phyloP scores from a whole-genome alignment of 169 alveolate genomes.

The Plasmodium ovale region DNA sequence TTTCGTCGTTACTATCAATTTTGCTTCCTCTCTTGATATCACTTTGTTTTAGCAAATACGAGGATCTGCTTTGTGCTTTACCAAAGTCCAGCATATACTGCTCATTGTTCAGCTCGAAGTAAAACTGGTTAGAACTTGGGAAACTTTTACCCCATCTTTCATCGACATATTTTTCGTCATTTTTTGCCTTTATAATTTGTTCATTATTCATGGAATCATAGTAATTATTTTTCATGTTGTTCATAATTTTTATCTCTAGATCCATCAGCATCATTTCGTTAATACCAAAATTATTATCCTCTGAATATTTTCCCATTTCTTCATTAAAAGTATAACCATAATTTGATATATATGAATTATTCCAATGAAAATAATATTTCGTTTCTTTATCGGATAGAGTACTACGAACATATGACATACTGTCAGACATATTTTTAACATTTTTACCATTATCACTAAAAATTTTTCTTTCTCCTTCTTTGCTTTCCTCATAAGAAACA shows the following conservation, averaged over 20 bases:
- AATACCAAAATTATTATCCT: not conserved
- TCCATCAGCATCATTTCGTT: constrained; percentile 48
- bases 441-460: constrained; percentile 28
- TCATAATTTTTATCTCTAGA: constrained; percentile 51
- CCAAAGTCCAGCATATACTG: constrained; percentile 16
- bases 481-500: not conserved
- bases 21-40: not conserved
- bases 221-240: constrained; percentile 58
- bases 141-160: not conserved
- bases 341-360: constrained; percentile 10
- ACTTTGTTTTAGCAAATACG: constrained; percentile 3
- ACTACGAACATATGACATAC: not conserved
- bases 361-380: not conserved
- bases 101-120: constrained; percentile 53
- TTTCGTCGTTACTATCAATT: not conserved
- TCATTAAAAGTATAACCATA: not conserved
- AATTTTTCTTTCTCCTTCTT: constrained; percentile 40
- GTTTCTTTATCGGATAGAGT: not conserved
- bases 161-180: constrained; percentile 7
- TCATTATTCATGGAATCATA: constrained; percentile 9
- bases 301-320: constrained; percentile 6
- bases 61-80: constrained; percentile 9
- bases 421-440: not conserved
- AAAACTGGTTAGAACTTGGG: constrained; percentile 2
- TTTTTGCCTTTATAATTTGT: constrained; percentile 7